These are phyloP conservation scores for Daldinia vernicosa DNA, from an alignment of 495 filamentous ascomycete species.

Conservation along the genomic window DNA sequence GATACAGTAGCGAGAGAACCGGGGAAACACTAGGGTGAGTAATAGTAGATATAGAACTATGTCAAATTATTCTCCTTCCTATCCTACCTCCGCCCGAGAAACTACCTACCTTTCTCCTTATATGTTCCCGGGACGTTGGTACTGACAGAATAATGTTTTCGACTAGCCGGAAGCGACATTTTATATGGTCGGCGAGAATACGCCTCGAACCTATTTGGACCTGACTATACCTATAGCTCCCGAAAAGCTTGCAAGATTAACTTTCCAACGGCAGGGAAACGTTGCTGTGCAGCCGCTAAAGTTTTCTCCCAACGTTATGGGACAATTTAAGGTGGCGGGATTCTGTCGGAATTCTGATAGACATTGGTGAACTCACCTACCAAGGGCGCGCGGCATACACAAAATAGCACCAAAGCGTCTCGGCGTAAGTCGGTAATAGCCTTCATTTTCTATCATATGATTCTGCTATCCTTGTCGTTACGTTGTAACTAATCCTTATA, in stretches of 20 bases:
- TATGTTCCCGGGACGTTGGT: background rate
- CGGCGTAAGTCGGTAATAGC: background rate
- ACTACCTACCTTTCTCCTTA: background rate
- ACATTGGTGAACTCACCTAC: background rate
- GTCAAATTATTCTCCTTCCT: background rate
- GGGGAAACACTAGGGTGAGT: background rate
- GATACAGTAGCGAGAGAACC: background rate
- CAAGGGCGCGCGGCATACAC: background rate
- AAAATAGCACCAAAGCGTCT: background rate
- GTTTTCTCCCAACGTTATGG: background rate
- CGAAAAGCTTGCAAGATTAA: background rate
- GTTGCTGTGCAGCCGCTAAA: slow-evolving; percentile 1
- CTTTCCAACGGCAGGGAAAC: slow-evolving; percentile 2
- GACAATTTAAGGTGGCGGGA: slow-evolving; percentile 14
- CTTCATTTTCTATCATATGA: background rate
- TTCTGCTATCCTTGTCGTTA: no score
- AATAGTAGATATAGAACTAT: background rate
- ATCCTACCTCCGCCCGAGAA: background rate
- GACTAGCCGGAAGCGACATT: background rate
- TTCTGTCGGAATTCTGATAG: background rate
- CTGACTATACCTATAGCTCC: background rate
- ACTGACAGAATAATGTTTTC: slow-evolving; percentile 5
- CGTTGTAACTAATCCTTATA: no score
- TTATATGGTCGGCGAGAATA: background rate
- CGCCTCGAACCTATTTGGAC: background rate